Base-by-base conservation (phyloP, 208 protist species). In the Willaertia magna region DNA sequence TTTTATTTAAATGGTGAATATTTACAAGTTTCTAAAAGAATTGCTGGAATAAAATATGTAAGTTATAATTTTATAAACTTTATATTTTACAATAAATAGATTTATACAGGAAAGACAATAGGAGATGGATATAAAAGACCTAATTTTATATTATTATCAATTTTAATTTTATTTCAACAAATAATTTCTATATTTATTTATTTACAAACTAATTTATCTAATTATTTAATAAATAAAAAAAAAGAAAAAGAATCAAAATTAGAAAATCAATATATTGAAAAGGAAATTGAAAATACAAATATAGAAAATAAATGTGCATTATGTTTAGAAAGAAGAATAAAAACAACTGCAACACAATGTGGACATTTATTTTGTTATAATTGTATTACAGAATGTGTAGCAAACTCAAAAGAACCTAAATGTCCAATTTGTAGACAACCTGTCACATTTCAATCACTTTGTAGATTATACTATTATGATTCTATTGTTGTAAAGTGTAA, bases 361-460 rank as follows among this genome's bases (percentile, higher is more conserved):
- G 76, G 76, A 39, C 76, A 81, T 51, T 81, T 81, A 51, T 81
- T 44, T 51, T 81, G 76, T 30, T 81, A 43, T 40, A 18, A 40
- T 30, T 81, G 76, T 43, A 81, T 81, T 81, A 51, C 76, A 40
- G 76, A 81, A 40, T 81, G 76, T 34, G 18, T 26, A 3, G 1
- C 44, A 0, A 51, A 46, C 51, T 51, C 11, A 39, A 30, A 30
- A 18, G 44, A 30, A 42, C 30, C 76, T 16, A 81, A 81, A 51
- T 81, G 76, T 42, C 76, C 76, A 34, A 81, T 81, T 40, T 81
- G 76, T n/a, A 47, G 76, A 81, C 76, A 81, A 51, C 6, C 18
- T 51, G n/a, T 81, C n/a, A 52, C 43, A 39, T 42, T 49, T 30
- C 76, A 81, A 51, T 30, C 43, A 46, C 44, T 81, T 4, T 30